Evolutionary conservation across 768 basidiomycete genomes (phyloP).

Genomic region (Macrolepiota fuliginosa): DNA sequence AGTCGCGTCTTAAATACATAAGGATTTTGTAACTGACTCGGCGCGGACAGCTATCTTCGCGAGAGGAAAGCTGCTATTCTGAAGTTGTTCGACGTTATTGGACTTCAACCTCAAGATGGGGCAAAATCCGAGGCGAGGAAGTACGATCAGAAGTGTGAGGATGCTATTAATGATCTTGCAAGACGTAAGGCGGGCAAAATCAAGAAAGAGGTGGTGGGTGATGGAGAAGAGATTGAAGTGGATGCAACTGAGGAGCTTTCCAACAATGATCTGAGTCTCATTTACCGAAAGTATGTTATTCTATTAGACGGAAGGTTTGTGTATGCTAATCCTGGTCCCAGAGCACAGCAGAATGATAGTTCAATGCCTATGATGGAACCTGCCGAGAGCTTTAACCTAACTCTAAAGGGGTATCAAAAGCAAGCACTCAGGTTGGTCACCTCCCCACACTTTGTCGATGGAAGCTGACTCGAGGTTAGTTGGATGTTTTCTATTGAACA

Average conservation of each 20-base stretch:
- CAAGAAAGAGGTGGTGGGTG: slow-evolving; percentile 67
- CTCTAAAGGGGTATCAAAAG: slow-evolving; percentile 85
- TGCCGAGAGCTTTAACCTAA: slow-evolving; percentile 68
- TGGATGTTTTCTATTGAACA: slow-evolving; percentile 93
- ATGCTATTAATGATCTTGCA: slow-evolving; percentile 40
- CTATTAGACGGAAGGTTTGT: background rate
- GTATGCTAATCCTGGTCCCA: slow-evolving; percentile 26
- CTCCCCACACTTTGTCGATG: background rate
- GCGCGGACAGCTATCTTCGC: slow-evolving; percentile 48
- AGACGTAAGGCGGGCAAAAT: slow-evolving; percentile 39
- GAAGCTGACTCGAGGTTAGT: slow-evolving; percentile 33
- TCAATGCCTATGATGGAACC: slow-evolving; percentile 82
- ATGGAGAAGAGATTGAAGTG: slow-evolving; percentile 80
- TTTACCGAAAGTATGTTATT: slow-evolving; percentile 71
- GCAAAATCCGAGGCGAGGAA: slow-evolving; percentile 32
- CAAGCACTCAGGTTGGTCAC: slow-evolving; percentile 74
- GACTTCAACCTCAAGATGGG: slow-evolving; percentile 61
- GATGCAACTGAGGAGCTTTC: slow-evolving; percentile 82
- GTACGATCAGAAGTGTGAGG: slow-evolving; percentile 32
- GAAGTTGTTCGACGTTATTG: slow-evolving; percentile 69
- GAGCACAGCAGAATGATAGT: slow-evolving; percentile 82
- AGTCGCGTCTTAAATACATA: background rate
- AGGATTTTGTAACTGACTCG: background rate
- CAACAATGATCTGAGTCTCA: slow-evolving; percentile 76
- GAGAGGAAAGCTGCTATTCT: slow-evolving; percentile 77